phyloP scores from a whole-genome alignment of 2,329 filamentous ascomycete species.

The Fusarium newnesense region DNA sequence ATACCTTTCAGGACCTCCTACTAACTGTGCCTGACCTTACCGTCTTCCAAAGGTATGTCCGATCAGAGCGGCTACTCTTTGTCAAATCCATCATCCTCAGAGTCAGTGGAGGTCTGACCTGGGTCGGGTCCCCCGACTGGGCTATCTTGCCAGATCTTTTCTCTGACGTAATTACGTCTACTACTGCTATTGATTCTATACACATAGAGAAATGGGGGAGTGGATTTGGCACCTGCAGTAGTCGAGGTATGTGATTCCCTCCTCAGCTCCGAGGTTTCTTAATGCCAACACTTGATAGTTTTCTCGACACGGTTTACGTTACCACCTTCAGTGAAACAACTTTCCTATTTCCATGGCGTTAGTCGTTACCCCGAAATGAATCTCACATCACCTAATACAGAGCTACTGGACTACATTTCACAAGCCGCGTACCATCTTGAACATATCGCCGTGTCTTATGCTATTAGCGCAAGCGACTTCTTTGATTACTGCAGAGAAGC shows the following conservation, averaged over 20 bases:
- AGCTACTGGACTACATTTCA: neutral
- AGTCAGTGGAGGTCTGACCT: accelerated
- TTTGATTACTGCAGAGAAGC: neutral
- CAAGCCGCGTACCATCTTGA: neutral
- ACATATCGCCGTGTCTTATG: neutral
- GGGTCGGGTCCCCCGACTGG: neutral
- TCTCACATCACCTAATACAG: neutral
- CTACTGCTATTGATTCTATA: neutral
- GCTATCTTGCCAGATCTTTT: neutral
- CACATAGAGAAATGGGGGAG: neutral
- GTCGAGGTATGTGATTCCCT: neutral
- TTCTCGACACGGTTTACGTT: neutral
- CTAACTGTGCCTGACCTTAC: neutral
- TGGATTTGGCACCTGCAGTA: no score
- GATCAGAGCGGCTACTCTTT: neutral
- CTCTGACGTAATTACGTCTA: neutral
- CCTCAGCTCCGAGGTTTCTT: neutral
- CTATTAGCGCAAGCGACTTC: neutral
- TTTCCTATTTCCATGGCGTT: neutral
- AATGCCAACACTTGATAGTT: neutral
- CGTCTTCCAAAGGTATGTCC: neutral
- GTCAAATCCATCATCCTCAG: neutral
- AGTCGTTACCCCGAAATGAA: neutral
- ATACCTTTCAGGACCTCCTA: neutral
- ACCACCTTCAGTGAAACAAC: neutral